phyloP scores from a whole-genome alignment of 805 yeast genomes.

The Wickerhamomyces pijperi region DNA sequence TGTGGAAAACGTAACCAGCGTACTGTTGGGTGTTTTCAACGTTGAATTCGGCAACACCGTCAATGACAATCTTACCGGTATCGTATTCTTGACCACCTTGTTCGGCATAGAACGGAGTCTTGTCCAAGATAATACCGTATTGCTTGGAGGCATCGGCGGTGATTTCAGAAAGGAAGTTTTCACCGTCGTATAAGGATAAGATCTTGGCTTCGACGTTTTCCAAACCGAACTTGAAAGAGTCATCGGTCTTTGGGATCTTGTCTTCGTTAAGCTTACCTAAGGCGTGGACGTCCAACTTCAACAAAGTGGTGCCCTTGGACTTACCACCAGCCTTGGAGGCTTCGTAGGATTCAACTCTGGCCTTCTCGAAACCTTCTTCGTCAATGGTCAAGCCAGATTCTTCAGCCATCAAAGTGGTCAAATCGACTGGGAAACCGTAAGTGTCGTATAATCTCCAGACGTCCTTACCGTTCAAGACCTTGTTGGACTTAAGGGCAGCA shows the following conservation, averaged over 20 bases:
- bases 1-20: constrained; percentile 92
- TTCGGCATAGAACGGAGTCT: constrained; percentile 94
- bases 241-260: constrained; percentile 71
- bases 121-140: constrained; percentile 75
- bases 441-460: constrained; percentile 99
- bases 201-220: constrained; percentile 62
- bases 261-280: constrained; percentile 60
- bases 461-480: constrained; percentile 79
- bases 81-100: constrained; percentile 99
- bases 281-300: constrained; percentile 88
- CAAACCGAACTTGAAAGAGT: constrained; percentile 61
- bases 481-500: constrained; percentile 64
- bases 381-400: constrained; percentile 91
- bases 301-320: constrained; percentile 41
- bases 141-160: constrained; percentile 34
- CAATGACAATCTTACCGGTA: constrained; percentile 85
- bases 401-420: constrained; percentile 97
- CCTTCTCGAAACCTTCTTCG: constrained; percentile 84
- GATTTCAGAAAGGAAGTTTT: constrained; percentile 43
- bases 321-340: constrained; percentile 87
- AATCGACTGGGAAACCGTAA: constrained; percentile 97
- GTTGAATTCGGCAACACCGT: constrained; percentile 76
- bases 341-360: constrained; percentile 80
- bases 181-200: constrained; percentile 61
- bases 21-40: constrained; percentile 88